Conservation (phyloP, 352 stramenopile species). For the Phytophthora sp. region DNA sequence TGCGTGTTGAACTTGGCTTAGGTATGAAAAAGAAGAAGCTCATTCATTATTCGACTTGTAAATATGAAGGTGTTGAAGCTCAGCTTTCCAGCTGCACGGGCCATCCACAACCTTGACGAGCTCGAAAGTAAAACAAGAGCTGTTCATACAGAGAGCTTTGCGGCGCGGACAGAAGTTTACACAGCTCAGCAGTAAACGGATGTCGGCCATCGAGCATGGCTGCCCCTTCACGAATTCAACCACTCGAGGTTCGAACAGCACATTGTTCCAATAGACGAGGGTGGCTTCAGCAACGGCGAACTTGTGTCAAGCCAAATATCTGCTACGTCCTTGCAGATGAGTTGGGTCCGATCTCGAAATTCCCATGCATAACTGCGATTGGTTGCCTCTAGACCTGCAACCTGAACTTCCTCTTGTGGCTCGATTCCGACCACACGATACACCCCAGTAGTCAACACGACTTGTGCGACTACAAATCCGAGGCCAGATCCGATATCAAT, state of each 20-base stretch:
- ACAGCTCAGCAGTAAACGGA: neutral
- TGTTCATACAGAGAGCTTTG: neutral
- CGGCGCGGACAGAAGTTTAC: neutral
- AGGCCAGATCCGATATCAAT: slow-evolving; percentile 4
- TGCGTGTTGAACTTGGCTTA: neutral
- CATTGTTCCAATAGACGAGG: neutral
- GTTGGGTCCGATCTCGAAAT: neutral
- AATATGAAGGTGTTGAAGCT: neutral
- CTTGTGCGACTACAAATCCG: slow-evolving; percentile 2
- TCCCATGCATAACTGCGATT: neutral
- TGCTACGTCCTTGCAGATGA: neutral
- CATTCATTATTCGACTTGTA: neutral
- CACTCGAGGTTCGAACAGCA: neutral
- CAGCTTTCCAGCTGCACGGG: neutral
- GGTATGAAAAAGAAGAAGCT: too few relatives aligned
- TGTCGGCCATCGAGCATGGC: too few relatives aligned
- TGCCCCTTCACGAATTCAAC: neutral
- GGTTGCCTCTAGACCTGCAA: neutral
- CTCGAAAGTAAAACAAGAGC: neutral
- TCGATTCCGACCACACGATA: neutral
- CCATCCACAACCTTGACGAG: neutral
- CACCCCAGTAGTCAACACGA: neutral
- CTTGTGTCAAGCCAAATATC: neutral
- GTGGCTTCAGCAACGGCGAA: neutral
- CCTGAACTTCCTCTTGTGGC: neutral